A percentile compares a stretch with the other conserved stretches of the same genome.
phyloP scores from a whole-genome alignment of 306 rosid genomes.

The Quercus robur region DNA sequence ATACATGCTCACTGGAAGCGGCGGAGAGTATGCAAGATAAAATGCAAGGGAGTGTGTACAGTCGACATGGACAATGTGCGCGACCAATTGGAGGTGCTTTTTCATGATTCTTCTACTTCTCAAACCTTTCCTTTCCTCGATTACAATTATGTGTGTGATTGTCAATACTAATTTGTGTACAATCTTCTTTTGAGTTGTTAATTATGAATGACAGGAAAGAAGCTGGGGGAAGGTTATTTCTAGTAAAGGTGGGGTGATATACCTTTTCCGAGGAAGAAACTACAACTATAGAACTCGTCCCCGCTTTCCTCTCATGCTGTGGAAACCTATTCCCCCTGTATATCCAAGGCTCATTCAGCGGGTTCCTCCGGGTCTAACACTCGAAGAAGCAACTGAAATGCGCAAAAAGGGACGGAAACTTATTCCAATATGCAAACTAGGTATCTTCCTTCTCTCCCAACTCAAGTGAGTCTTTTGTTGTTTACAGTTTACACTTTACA shows the following conservation, averaged over 20 bases:
- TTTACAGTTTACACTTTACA: background rate
- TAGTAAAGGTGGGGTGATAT: constrained; percentile 66
- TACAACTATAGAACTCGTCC: constrained; percentile 82
- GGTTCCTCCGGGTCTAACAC: constrained; percentile 72
- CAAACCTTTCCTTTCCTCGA: too few species aligned
- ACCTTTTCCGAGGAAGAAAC: constrained; percentile 91
- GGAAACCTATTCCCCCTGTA: constrained; percentile 90
- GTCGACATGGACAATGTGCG: constrained; percentile 82
- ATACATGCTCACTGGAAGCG: constrained; percentile 97
- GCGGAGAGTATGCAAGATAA: constrained; percentile 86
- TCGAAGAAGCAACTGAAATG: constrained; percentile 66
- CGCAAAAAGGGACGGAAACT: constrained; percentile 71
- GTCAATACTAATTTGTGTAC: too few species aligned
- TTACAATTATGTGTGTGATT: too few species aligned
- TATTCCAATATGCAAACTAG: constrained; percentile 79
- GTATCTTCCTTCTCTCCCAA: constrained; percentile 29
- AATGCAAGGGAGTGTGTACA: constrained; percentile 90
- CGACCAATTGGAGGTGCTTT: constrained; percentile 78
- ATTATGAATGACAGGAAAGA: constrained; percentile 56
- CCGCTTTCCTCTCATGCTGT: constrained; percentile 87
- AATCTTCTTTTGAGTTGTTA: background rate
- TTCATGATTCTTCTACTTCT: background rate
- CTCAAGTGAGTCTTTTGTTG: too few species aligned
- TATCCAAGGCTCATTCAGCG: constrained; percentile 69
- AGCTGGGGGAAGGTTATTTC: constrained; percentile 77